These are phyloP conservation scores for Dendrocalamus sinicus DNA, from an alignment of 176 grass and related monocot genomes.

Conservation along the genomic window DNA sequence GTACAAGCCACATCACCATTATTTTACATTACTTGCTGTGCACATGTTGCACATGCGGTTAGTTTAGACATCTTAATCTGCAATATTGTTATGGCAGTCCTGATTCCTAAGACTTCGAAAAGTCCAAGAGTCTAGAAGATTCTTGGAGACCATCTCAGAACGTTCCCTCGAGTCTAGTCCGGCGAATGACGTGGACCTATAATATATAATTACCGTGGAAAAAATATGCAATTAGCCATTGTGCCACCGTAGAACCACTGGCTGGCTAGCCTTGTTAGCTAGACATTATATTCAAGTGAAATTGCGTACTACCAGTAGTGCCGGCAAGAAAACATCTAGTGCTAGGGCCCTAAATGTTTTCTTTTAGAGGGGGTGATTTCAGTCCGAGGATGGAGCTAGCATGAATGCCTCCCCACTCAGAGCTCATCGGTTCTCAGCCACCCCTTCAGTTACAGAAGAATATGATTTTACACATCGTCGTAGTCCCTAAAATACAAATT, in stretches of 20 bases:
- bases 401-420: neutral
- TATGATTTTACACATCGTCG: too few relatives aligned
- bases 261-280: neutral
- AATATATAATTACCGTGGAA: neutral
- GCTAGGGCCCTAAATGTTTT: neutral
- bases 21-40: neutral
- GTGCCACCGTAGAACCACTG: neutral
- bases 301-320: neutral
- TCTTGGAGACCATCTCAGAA: conserved; percentile 30
- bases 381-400: neutral
- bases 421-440: too few relatives aligned
- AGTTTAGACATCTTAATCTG: neutral
- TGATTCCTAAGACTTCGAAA: neutral
- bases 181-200: neutral
- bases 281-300: too few relatives aligned
- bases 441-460: too few relatives aligned
- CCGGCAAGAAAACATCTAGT: neutral
- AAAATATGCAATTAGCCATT: neutral
- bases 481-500: too few relatives aligned
- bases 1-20: neutral
- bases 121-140: conserved; percentile 36
- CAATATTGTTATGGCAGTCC: neutral
- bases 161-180: neutral
- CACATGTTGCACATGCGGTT: conserved; percentile 29
- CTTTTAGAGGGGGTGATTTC: neutral